Evolutionary conservation across 2,329 filamentous ascomycete species (phyloP).

Genomic region (Byssoonygena ceratinophila): DNA sequence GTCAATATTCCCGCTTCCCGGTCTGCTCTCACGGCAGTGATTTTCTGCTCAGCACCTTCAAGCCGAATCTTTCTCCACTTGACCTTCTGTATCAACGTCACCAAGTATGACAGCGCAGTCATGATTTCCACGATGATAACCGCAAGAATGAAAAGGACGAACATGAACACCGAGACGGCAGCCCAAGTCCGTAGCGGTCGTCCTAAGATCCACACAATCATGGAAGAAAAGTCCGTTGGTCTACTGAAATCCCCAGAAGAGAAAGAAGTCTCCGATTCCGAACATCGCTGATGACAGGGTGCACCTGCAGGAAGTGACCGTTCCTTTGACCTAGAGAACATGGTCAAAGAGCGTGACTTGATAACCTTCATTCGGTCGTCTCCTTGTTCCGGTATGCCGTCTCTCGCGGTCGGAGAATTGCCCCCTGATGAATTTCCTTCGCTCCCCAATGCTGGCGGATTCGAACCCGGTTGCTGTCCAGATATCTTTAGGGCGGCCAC

Average conservation of each 20-base stretch:
- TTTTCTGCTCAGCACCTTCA: constrained; percentile 5
- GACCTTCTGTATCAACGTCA: neutral
- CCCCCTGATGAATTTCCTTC: neutral
- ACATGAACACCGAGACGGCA: neutral
- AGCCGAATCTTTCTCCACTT: neutral
- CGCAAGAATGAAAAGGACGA: constrained; percentile 13
- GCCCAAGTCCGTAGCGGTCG: constrained; percentile 9
- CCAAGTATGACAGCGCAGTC: neutral
- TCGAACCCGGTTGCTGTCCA: neutral
- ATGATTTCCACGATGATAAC: constrained; percentile 13
- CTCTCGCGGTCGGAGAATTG: neutral
- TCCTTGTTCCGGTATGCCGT: neutral
- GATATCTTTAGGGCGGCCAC: neutral
- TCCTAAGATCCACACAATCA: constrained; percentile 1
- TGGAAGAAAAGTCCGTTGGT: neutral
- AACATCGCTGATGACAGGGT: neutral
- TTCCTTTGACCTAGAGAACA: neutral
- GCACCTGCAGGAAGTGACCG: neutral
- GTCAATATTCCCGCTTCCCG: neutral
- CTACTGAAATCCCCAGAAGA: neutral
- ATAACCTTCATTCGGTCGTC: neutral
- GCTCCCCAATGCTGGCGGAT: neutral
- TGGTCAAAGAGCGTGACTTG: constrained; percentile 1
- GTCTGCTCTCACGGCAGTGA: neutral
- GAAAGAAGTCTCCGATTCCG: neutral